Conservation (phyloP, 2,329 filamentous ascomycete genomes). For the Orbilia quercus region DNA sequence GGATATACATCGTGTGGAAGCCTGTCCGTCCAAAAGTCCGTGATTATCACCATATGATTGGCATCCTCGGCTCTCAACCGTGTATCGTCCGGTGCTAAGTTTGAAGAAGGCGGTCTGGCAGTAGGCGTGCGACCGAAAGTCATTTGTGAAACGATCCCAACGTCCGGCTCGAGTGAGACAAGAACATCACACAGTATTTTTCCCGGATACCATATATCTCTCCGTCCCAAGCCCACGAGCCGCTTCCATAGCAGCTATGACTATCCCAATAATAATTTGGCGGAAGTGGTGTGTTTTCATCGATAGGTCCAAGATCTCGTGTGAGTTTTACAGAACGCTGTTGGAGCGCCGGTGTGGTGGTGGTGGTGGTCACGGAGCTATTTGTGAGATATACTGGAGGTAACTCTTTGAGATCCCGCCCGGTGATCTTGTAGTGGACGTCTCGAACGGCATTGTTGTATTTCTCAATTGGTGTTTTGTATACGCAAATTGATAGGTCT, state of each 20-base stretch:
- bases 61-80: not conserved
- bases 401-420: constrained; percentile 3
- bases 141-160: constrained; percentile 1
- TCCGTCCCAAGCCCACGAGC: constrained; percentile 5
- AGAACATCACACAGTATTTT: not conserved
- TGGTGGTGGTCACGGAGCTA: not conserved
- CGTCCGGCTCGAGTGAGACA: not conserved
- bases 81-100: too few relatives aligned
- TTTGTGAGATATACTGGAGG: constrained; percentile 10
- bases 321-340: too few relatives aligned
- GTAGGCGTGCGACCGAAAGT: constrained; percentile 13
- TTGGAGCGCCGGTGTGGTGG: not conserved
- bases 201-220: constrained; percentile 1
- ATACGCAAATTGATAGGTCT: constrained; percentile 21
- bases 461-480: constrained; percentile 4
- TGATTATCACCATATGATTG: not conserved
- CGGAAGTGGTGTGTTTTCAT: not conserved
- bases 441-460: constrained; percentile 39
- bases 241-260: constrained; percentile 14
- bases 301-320: too few relatives aligned
- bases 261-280: not conserved
- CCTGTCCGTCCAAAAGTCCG: too few relatives aligned
- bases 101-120: too few relatives aligned
- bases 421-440: constrained; percentile 7
- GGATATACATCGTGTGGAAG: too few relatives aligned